Evolutionary conservation across 2,329 filamentous ascomycete species (phyloP).

Genomic region (Apiospora arundinis): DNA sequence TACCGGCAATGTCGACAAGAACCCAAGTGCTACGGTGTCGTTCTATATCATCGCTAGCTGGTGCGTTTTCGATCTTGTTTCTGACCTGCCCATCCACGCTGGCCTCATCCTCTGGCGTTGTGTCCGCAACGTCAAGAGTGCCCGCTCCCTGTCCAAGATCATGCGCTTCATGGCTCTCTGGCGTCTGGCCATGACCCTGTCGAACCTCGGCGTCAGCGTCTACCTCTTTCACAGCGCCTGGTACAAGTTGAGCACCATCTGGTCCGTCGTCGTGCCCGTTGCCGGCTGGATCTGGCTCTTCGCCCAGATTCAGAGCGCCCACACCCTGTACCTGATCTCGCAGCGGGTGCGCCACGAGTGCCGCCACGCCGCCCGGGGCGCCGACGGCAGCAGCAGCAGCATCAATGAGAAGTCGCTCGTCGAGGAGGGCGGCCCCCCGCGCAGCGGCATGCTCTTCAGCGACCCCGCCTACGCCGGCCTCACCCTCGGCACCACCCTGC

Average conservation of each 20-base stretch:
- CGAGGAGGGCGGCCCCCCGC: not conserved
- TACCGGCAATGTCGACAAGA: not conserved
- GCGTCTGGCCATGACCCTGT: not conserved
- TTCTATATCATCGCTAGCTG: not conserved
- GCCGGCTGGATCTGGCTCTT: not conserved
- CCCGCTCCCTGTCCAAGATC: not conserved
- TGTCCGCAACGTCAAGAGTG: not conserved
- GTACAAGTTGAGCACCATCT: not conserved
- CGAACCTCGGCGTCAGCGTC: not conserved
- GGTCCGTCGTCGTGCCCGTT: not conserved
- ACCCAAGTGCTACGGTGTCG: not conserved
- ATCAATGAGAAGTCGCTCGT: too few relatives aligned
- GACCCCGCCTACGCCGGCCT: slow-evolving; percentile 2
- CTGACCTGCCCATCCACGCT: not conserved
- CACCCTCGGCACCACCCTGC: not conserved
- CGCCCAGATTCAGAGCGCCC: not conserved
- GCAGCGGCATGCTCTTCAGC: not conserved
- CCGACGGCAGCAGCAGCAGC: not conserved
- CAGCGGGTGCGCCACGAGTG: not conserved
- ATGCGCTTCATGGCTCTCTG: not conserved
- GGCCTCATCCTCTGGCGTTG: not conserved
- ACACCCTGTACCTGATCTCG: not conserved
- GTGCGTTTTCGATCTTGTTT: not conserved
- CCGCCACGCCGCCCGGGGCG: not conserved
- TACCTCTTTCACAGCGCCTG: not conserved